A percentile compares a stretch with the other conserved stretches of the same genome.
phyloP scores from a whole-genome alignment of 345 rosid genomes.

The Eucalyptus tenuipes region DNA sequence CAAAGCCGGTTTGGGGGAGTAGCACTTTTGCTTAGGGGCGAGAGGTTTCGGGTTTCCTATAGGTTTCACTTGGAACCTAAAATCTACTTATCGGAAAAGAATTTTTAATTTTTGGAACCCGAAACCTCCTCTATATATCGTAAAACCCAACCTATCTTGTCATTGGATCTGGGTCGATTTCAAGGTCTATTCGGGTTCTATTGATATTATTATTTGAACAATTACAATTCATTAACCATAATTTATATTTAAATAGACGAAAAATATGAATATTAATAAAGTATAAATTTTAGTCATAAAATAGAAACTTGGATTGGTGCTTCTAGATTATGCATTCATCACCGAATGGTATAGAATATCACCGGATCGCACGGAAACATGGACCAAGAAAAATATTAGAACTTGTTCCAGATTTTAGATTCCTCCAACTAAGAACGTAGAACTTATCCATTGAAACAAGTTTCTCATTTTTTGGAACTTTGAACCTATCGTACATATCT shows the following conservation, averaged over 20 bases:
- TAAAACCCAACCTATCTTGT: rapidly evolving
- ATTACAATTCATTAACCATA: too few species aligned
- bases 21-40: rapidly evolving
- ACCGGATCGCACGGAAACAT: rapidly evolving
- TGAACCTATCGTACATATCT: rapidly evolving
- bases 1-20: too few species aligned
- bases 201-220: too few species aligned
- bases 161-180: rapidly evolving
- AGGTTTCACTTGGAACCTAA: rapidly evolving
- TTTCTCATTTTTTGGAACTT: rapidly evolving
- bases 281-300: too few species aligned
- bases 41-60: rapidly evolving
- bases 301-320: rapidly evolving
- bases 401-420: rapidly evolving
- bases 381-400: rapidly evolving
- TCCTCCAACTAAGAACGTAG: rapidly evolving
- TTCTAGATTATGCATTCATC: too few species aligned
- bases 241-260: rapidly evolving
- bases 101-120: rapidly evolving
- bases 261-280: too few species aligned
- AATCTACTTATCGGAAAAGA: rapidly evolving
- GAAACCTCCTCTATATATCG: rapidly evolving
- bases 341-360: rapidly evolving
- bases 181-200: rapidly evolving
- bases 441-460: rapidly evolving